Percentiles rank a stretch among this genome's conserved stretches.
Evolutionary conservation across 768 basidiomycete genomes (phyloP).

Genomic region (Coprinopsis sp.): DNA sequence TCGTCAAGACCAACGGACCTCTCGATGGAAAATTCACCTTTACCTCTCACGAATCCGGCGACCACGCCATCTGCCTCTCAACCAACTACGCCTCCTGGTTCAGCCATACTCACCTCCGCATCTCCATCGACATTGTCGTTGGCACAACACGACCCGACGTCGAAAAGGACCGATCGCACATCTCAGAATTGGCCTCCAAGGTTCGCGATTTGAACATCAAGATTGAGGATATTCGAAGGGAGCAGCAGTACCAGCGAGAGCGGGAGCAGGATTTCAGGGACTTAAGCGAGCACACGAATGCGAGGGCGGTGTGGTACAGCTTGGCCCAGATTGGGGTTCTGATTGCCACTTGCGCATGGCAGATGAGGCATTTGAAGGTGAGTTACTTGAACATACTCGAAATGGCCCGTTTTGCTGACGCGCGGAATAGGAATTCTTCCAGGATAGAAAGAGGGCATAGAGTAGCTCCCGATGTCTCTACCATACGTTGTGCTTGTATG

Average conservation of each 20-base stretch:
- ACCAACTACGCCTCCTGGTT: constrained; percentile 93
- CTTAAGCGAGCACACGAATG: constrained; percentile 85
- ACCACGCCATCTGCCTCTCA: constrained; percentile 95
- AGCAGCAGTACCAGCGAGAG: constrained; percentile 98
- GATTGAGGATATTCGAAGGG: constrained; percentile 86
- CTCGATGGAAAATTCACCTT: constrained; percentile 93
- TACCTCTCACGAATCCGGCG: constrained; percentile 93
- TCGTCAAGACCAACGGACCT: constrained; percentile 89
- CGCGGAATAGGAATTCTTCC: constrained; percentile 66
- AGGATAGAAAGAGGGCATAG: constrained; percentile 76
- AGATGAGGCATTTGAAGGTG: constrained; percentile 87
- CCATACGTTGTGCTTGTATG: background rate
- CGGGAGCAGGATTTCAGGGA: constrained; percentile 87
- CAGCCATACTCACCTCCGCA: constrained; percentile 79
- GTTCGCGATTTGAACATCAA: constrained; percentile 92
- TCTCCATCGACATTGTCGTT: constrained; percentile 92
- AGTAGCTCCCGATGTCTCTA: background rate
- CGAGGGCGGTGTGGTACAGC: constrained; percentile 94
- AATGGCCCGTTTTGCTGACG: constrained; percentile 1
- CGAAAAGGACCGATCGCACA: constrained; percentile 84
- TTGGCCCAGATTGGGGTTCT: constrained; percentile 82
- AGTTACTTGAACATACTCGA: constrained; percentile 17
- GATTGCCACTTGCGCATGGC: constrained; percentile 86
- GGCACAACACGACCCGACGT: constrained; percentile 81
- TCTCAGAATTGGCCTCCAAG: constrained; percentile 75